Evolutionary conservation across 2,329 filamentous ascomycete genomes (phyloP), one percentile per base, ranked within the genome.

Genomic region (Didymella glomerata): DNA sequence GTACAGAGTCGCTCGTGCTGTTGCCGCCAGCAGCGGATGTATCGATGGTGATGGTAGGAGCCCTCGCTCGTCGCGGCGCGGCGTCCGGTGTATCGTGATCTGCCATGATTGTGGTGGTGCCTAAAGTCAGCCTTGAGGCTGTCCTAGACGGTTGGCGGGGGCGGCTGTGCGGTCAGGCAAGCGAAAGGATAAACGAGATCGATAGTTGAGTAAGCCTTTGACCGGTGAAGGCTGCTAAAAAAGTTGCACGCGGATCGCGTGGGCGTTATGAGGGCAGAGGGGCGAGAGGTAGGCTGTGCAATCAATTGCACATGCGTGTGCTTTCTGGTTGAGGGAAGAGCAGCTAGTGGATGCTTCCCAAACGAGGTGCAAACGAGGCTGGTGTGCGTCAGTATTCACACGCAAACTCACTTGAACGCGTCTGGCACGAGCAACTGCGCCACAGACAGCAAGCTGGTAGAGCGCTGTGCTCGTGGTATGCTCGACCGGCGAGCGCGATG

Each of bases 41-140:
- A 71, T 83, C 81, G 62, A 84, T 83, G 54, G 81, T 84, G 60
- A 84, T 84, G 51, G 81, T 83, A 32, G 81, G 81, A 58, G 81
- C 81, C 54, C 81, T 71, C 58, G 76, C 73, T 54, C 78, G 69
- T 62, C 71, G 66, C 64, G 75, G 73, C 48, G 67, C 74, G 13
- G 45, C 24, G 49, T 57, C 53, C 32, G 48, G 16, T 69, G 68
- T 68, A 55, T 70, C 67, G 62, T 65, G 55, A n/a, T 73, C 67
- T 41, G 70, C 65, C 74, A 77, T 77, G 28, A 51, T 77, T 27
- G 52, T 60, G 65, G 52, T 60, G 65, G 62, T 49, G 68, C 67
- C 69, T 71, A 56, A 57, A 18, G 53, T 53, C 48, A 54, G 48
- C 59, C 56, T 34, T 32, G 44, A 51, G 51, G 46, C 56, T 51